These are phyloP conservation scores for Catunica adiposa DNA, from an alignment of 2,329 filamentous ascomycete species.

Conservation along the genomic window DNA sequence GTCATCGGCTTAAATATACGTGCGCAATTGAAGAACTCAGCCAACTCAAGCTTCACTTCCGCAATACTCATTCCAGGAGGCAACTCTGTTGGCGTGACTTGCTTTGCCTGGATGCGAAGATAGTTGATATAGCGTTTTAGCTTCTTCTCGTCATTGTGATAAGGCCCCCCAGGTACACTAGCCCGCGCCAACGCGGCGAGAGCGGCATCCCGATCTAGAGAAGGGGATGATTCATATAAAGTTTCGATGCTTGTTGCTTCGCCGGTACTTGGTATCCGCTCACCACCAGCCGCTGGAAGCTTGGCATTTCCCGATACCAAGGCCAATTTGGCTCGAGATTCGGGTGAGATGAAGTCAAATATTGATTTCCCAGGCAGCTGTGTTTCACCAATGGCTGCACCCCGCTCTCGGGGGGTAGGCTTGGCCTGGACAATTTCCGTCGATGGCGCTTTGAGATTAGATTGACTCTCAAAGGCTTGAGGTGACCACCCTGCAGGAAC, in stretches of 20 bases:
- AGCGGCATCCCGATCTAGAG: slow-evolving; percentile 49
- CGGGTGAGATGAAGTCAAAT: slow-evolving; percentile 76
- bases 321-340: slow-evolving; percentile 60
- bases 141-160: slow-evolving; percentile 67
- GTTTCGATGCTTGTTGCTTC: slow-evolving; percentile 45
- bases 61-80: slow-evolving; percentile 28
- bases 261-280: slow-evolving; percentile 44
- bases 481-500: slow-evolving; percentile 8
- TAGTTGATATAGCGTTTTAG: slow-evolving; percentile 66
- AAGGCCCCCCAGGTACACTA: slow-evolving; percentile 54
- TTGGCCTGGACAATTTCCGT: neutral
- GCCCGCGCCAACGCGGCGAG: slow-evolving; percentile 52
- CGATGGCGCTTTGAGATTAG: neutral
- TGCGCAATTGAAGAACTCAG: slow-evolving; percentile 51
- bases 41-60: slow-evolving; percentile 62
- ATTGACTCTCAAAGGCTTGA: neutral
- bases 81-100: slow-evolving; percentile 23
- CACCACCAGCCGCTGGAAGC: slow-evolving; percentile 61
- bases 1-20: slow-evolving; percentile 80
- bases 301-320: slow-evolving; percentile 57
- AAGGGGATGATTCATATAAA: slow-evolving; percentile 31
- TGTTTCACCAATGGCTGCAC: slow-evolving; percentile 45
- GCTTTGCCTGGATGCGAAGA: slow-evolving; percentile 37
- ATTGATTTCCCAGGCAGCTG: slow-evolving; percentile 81
- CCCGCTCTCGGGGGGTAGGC: neutral